phyloP scores from a whole-genome alignment of 129 eudicot species.

The Sambucus nigra region DNA sequence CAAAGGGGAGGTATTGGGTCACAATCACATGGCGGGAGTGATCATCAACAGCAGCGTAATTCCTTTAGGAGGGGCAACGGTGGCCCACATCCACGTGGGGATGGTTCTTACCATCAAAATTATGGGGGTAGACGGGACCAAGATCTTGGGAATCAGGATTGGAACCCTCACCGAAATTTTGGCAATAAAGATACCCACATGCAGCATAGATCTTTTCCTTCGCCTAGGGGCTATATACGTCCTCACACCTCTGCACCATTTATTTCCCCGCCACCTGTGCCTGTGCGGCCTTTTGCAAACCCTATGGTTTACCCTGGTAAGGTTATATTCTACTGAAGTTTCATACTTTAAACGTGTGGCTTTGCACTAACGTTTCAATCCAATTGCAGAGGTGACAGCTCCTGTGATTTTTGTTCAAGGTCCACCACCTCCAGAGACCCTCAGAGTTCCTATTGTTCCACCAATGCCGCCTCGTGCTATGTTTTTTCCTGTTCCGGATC shows the following conservation, averaged over 20 bases:
- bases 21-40: conserved; percentile 35
- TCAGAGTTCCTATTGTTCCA: conserved; percentile 47
- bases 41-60: conserved; percentile 43
- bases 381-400: conserved; percentile 47
- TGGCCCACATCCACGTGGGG: conserved; percentile 61
- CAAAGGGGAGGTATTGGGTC: conserved; percentile 43
- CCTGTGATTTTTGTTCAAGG: conserved; percentile 40
- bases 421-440: conserved; percentile 32
- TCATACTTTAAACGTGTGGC: not conserved
- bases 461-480: conserved; percentile 17
- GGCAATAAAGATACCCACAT: conserved; percentile 40
- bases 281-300: conserved; percentile 42
- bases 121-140: conserved; percentile 70
- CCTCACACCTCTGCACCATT: conserved; percentile 39
- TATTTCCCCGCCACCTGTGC: conserved; percentile 43
- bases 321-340: conserved; percentile 10
- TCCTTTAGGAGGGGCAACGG: conserved; percentile 55
- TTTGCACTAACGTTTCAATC: conserved; percentile 8
- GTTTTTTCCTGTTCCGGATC: conserved; percentile 11
- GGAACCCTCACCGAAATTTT: conserved; percentile 46
- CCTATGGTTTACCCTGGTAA: conserved; percentile 63
- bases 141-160: conserved; percentile 65
- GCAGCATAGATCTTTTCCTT: conserved; percentile 43
- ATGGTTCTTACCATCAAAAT: conserved; percentile 51
- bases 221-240: conserved; percentile 39